phyloP scores from a whole-genome alignment of 352 stramenopile species.

The Phytopythium delawarense region DNA sequence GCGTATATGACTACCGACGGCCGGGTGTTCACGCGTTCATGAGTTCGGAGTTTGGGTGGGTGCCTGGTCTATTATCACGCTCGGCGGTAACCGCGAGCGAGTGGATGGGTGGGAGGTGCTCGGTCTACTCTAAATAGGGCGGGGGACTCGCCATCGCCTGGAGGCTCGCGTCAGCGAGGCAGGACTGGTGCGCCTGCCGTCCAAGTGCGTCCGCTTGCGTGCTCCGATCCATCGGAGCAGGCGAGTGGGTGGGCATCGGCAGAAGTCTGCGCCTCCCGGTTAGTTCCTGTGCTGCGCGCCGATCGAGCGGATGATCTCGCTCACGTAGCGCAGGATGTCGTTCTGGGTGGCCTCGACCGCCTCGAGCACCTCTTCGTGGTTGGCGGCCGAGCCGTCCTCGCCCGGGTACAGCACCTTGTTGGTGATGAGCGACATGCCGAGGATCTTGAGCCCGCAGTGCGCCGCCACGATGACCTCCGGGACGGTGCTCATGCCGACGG shows the following conservation, averaged over 20 bases:
- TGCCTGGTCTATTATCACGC: conserved; percentile 5
- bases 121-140: conserved; percentile 7
- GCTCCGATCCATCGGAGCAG: background rate
- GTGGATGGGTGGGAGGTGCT: background rate
- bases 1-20: background rate
- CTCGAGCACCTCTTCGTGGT: conserved; percentile 93
- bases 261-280: background rate
- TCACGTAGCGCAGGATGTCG: conserved; percentile 37
- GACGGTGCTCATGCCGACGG: conserved; percentile 96
- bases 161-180: background rate
- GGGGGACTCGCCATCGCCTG: background rate
- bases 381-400: conserved; percentile 76
- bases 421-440: conserved; percentile 96
- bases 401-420: conserved; percentile 90
- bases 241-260: background rate
- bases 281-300: conserved; percentile 26
- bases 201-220: background rate
- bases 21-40: background rate
- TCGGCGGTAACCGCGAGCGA: background rate
- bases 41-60: background rate
- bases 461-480: conserved; percentile 95
- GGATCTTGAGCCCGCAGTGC: conserved; percentile 93
- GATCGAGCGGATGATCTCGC: conserved; percentile 39
- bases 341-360: conserved; percentile 72
- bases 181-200: background rate